Conservation (phyloP, 345 rosid genomes). For the Dimocarpus longan region DNA sequence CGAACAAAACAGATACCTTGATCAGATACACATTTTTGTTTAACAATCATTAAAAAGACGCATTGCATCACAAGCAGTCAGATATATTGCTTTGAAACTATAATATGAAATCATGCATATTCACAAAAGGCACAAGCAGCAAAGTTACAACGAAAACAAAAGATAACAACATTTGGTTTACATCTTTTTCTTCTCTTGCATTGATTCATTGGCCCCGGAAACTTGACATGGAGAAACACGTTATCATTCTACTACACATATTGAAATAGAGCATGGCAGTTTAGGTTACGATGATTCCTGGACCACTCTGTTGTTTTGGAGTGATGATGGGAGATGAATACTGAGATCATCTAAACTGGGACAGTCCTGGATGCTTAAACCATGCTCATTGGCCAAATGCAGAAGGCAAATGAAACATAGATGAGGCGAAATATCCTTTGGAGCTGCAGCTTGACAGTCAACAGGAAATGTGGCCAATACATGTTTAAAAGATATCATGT, state of each 20-base stretch:
- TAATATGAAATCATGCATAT: background rate
- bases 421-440: slow-evolving; percentile 42
- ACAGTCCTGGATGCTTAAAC: slow-evolving; percentile 34
- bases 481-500: slow-evolving; percentile 33
- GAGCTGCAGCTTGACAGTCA: slow-evolving; percentile 37
- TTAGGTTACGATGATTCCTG: slow-evolving; percentile 3
- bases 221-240: background rate
- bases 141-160: background rate
- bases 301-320: slow-evolving; percentile 12
- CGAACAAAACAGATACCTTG: background rate
- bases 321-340: slow-evolving; percentile 22
- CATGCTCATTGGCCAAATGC: slow-evolving; percentile 49
- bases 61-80: background rate
- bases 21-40: background rate
- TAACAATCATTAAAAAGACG: background rate
- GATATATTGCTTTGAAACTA: too few relatives aligned
- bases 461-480: slow-evolving; percentile 34
- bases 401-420: slow-evolving; percentile 46
- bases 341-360: slow-evolving; percentile 39
- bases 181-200: background rate
- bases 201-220: background rate
- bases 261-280: background rate
- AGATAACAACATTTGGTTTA: background rate
- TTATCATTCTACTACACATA: background rate
- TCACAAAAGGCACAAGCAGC: slow-evolving; percentile 6